Conservation (phyloP, 495 filamentous ascomycete species). For the Acidomyces sp. region DNA sequence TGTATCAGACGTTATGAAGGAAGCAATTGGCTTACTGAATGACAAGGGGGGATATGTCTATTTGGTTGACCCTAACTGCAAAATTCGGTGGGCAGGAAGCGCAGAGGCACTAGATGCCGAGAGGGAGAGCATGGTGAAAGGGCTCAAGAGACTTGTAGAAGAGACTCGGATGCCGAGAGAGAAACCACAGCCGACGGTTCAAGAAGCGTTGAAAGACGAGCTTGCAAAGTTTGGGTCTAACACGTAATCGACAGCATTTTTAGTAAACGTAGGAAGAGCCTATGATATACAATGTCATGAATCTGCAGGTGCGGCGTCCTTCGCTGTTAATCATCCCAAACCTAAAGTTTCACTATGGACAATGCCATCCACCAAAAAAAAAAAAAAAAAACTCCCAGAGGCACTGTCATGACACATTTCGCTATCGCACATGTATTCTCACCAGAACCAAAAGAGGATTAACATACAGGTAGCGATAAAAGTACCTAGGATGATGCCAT, state of each 20-base stretch:
- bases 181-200: no score
- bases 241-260: no score
- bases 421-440: no score
- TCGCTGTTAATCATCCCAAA: no score
- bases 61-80: conserved; percentile 72
- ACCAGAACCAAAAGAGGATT: conserved; percentile 73
- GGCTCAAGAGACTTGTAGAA: conserved; percentile 52
- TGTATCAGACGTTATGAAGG: conserved; percentile 56
- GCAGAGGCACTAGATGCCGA: conserved; percentile 59
- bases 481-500: conserved; percentile 80
- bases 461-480: conserved; percentile 89
- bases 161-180: conserved; percentile 30
- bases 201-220: no score
- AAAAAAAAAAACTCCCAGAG: conserved; percentile 2
- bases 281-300: conserved; percentile 3
- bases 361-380: neutral
- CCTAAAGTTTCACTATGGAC: no score
- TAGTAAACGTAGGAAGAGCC: no score
- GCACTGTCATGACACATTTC: no score
- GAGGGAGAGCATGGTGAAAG: conserved; percentile 55
- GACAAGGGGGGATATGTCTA: conserved; percentile 89
- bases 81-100: conserved; percentile 89
- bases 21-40: conserved; percentile 72
- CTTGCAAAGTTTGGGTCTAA: no score
- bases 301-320: no score